Conservation (phyloP, 2,329 filamentous ascomycete genomes). For the Cladosporium sp. region DNA sequence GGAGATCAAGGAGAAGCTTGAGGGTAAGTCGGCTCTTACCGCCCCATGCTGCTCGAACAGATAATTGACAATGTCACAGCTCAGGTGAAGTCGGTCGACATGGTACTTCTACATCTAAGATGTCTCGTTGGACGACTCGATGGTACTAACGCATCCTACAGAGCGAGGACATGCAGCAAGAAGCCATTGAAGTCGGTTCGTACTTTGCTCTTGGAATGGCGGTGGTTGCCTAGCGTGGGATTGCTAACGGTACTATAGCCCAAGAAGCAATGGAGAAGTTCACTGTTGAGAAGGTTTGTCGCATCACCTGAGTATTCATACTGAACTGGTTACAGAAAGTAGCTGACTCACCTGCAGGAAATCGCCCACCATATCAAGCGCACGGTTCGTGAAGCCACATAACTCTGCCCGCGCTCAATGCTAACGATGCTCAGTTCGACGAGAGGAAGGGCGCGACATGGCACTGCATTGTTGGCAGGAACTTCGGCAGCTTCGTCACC, state of each 20-base stretch:
- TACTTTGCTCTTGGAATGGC: neutral
- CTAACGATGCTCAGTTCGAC: slow-evolving; percentile 68
- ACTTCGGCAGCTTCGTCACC: slow-evolving; percentile 98
- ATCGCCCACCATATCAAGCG: slow-evolving; percentile 95
- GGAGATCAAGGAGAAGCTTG: slow-evolving; percentile 61
- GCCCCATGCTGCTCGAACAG: slow-evolving; percentile 1
- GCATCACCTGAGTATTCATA: neutral
- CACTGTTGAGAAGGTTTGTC: slow-evolving; percentile 63
- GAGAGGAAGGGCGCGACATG: slow-evolving; percentile 95
- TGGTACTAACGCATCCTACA: slow-evolving; percentile 36
- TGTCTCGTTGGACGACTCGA: too few species aligned
- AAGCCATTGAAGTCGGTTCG: slow-evolving; percentile 93
- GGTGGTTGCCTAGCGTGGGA: too few species aligned
- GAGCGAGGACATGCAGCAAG: slow-evolving; percentile 96
- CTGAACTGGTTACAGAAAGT: neutral
- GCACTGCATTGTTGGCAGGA: slow-evolving; percentile 98
- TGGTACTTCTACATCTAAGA: slow-evolving; percentile 60
- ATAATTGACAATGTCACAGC: slow-evolving; percentile 51
- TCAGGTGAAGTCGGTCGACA: slow-evolving; percentile 96
- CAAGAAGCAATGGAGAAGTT: slow-evolving; percentile 68
- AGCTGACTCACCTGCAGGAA: slow-evolving; percentile 53
- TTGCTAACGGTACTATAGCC: slow-evolving; percentile 40
- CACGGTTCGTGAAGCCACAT: slow-evolving; percentile 54
- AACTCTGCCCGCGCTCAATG: neutral
- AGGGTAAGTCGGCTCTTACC: slow-evolving; percentile 49